These are phyloP conservation scores for Tremella yokohamensis DNA, from an alignment of 768 basidiomycete species.

Conservation along the genomic window DNA sequence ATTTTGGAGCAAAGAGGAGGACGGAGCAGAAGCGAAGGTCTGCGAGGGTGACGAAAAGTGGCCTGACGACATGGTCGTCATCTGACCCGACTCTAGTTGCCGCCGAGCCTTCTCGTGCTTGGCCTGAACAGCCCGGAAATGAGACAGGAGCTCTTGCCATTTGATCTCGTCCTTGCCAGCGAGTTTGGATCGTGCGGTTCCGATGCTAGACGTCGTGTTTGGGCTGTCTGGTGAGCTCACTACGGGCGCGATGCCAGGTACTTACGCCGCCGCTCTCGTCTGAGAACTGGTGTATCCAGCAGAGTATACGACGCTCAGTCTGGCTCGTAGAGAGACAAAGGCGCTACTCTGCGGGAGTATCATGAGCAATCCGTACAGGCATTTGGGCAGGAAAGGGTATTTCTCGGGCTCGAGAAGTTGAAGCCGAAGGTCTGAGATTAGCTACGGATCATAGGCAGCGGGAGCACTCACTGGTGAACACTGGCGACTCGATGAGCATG, in stretches of 20 bases:
- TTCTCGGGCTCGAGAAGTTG: slow-evolving; percentile 95
- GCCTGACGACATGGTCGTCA: slow-evolving; percentile 27
- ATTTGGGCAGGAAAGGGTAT: slow-evolving; percentile 95
- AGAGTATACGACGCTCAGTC: slow-evolving; percentile 90
- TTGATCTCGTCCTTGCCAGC: slow-evolving; percentile 83
- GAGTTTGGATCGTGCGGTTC: slow-evolving; percentile 67
- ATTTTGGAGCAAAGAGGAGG: slow-evolving; percentile 12
- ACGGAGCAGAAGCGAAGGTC: slow-evolving; percentile 25
- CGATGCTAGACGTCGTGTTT: not conserved
- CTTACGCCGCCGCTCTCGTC: slow-evolving; percentile 69
- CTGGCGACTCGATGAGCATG: slow-evolving; percentile 94
- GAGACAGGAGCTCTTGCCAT: slow-evolving; percentile 88
- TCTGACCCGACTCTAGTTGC: slow-evolving; percentile 58
- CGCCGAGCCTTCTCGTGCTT: slow-evolving; percentile 89
- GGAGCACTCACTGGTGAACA: slow-evolving; percentile 77
- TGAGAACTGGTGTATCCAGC: slow-evolving; percentile 82
- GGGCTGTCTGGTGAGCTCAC: not conserved
- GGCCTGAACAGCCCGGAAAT: slow-evolving; percentile 84
- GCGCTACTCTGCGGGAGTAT: slow-evolving; percentile 93
- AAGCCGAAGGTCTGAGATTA: slow-evolving; percentile 59
- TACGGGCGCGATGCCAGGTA: not conserved
- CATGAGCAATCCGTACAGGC: slow-evolving; percentile 95
- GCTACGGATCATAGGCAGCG: not conserved
- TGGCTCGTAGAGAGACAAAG: slow-evolving; percentile 88
- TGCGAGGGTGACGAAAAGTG: slow-evolving; percentile 45